phyloP scores from a whole-genome alignment of 2,329 filamentous ascomycete genomes.

The Aureobasidium sp. region DNA sequence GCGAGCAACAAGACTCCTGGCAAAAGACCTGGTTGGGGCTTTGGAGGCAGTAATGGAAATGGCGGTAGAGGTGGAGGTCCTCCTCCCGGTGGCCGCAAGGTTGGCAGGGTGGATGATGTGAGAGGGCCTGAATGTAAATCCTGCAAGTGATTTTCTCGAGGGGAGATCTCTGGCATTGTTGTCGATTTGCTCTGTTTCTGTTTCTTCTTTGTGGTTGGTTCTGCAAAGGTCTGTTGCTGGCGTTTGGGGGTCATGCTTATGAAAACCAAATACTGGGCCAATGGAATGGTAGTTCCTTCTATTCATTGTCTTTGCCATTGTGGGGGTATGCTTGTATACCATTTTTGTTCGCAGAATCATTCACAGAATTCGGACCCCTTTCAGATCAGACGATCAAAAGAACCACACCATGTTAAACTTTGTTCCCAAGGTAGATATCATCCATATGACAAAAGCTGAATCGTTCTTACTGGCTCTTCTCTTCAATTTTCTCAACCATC shows the following conservation, averaged over 20 bases:
- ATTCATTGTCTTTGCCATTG: background rate
- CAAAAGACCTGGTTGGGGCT: conserved; percentile 4
- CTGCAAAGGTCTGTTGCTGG: background rate
- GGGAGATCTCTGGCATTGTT: background rate
- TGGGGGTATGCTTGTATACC: background rate
- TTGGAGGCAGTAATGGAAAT: conserved; percentile 22
- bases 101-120: conserved; percentile 43
- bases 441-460: too few species aligned
- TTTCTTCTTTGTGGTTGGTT: background rate
- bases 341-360: background rate
- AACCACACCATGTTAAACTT: too few species aligned
- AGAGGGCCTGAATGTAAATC: conserved; percentile 17
- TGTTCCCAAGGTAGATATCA: too few species aligned
- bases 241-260: background rate
- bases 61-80: conserved; percentile 25
- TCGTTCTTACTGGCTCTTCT: too few species aligned
- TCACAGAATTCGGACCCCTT: background rate
- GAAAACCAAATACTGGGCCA: background rate
- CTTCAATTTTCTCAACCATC: too few species aligned
- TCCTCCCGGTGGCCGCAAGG: conserved; percentile 40
- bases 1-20: conserved; percentile 25
- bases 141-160: background rate
- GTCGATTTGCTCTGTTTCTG: background rate
- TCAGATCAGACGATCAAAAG: too few species aligned
- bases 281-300: background rate